Conservation (phyloP, 441 rosid species). For the Arabidopsis hybrid region DNA sequence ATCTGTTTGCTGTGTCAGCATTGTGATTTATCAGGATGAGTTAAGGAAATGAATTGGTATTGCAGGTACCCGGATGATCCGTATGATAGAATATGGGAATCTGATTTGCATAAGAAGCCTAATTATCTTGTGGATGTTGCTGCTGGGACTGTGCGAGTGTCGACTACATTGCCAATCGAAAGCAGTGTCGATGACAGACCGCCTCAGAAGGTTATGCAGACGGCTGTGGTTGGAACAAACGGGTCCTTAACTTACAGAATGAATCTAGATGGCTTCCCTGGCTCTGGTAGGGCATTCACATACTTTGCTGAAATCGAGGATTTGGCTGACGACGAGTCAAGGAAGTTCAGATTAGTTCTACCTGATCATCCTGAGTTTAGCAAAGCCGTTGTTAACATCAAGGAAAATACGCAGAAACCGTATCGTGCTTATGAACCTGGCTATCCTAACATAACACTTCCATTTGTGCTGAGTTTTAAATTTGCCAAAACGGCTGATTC, state of each 20-base stretch:
- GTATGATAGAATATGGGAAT: conserved; percentile 94
- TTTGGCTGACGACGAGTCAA: conserved; percentile 65
- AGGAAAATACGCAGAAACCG: conserved; percentile 87
- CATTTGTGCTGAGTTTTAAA: conserved; percentile 83
- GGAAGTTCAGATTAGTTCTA: conserved; percentile 87
- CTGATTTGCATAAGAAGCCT: conserved; percentile 78
- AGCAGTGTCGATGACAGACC: conserved; percentile 55
- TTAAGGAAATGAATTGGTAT: conserved; percentile 6
- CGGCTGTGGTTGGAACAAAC: conserved; percentile 96
- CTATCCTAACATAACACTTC: conserved; percentile 71
- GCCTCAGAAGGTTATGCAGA: conserved; percentile 96
- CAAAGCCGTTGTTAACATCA: conserved; percentile 81
- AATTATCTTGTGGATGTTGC: conserved; percentile 98
- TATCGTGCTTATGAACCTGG: conserved; percentile 90
- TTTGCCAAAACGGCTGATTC: conserved; percentile 88
- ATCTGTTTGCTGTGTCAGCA: conserved; percentile 33
- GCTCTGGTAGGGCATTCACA: conserved; percentile 84
- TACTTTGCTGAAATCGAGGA: conserved; percentile 95
- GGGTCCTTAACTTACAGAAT: conserved; percentile 85
- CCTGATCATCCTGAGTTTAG: conserved; percentile 81
- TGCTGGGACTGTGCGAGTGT: conserved; percentile 74
- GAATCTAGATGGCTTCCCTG: conserved; percentile 94
- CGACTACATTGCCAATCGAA: conserved; percentile 68
- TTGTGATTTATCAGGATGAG: conserved; percentile 4
- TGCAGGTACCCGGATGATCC: conserved; percentile 98